Percentiles rank a stretch among this genome's conserved stretches.
phyloP scores from a whole-genome alignment of 495 filamentous ascomycete species.

The Xylaria telfairii region DNA sequence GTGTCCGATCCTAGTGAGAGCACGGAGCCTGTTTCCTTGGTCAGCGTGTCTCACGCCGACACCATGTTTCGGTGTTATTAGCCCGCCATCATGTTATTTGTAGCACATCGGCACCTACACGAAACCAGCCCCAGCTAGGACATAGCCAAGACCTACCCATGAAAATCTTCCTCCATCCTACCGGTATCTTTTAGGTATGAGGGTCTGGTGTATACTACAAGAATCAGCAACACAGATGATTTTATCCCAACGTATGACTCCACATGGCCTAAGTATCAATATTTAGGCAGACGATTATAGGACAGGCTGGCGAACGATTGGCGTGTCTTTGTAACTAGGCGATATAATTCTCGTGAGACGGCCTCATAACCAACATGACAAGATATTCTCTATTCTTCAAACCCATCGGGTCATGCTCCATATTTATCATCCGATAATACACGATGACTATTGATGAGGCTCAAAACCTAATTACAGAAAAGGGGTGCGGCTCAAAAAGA shows the following conservation, averaged over 20 bases:
- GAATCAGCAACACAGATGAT: not conserved
- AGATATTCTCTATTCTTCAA: not conserved
- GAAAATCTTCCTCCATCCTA: not conserved
- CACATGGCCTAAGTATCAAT: not conserved
- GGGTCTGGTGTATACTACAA: not conserved
- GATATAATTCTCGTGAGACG: not conserved
- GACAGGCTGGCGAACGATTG: not conserved
- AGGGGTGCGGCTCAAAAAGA: conserved; percentile 23
- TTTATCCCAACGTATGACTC: not conserved
- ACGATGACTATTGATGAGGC: conserved; percentile 10
- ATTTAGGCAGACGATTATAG: conserved; percentile 2
- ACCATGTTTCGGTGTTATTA: conserved; percentile 27
- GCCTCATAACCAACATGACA: not conserved
- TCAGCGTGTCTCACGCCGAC: conserved; percentile 19
- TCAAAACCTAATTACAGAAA: conserved; percentile 9
- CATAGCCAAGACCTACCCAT: not conserved
- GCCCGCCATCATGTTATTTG: conserved; percentile 16
- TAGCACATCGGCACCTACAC: conserved; percentile 21
- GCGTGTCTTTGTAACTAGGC: not conserved
- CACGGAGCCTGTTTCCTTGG: conserved; percentile 4
- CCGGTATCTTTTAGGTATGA: not conserved
- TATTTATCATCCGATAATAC: conserved; percentile 17
- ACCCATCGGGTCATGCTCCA: conserved; percentile 1
- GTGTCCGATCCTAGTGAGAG: not conserved
- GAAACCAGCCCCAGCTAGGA: conserved; percentile 11